These are phyloP conservation scores for Saccharomycopsis sp. DNA, from an alignment of 805 yeast species.

Conservation along the genomic window DNA sequence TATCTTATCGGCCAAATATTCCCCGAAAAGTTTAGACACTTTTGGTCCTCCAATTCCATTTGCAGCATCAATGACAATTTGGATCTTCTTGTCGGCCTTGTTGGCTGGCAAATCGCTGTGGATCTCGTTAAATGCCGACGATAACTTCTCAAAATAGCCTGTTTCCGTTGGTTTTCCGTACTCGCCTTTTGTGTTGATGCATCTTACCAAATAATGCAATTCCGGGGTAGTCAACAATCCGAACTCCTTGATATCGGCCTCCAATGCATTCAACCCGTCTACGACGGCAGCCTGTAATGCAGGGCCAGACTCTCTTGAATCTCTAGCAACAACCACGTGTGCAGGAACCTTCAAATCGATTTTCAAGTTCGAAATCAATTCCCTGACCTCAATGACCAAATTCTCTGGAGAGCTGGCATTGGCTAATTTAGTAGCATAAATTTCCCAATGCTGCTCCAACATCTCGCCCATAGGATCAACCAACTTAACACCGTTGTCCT, in stretches of 20 bases:
- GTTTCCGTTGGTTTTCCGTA: conserved; percentile 59
- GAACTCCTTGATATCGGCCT: conserved; percentile 44
- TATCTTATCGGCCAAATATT: conserved; percentile 36
- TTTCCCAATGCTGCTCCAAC: conserved; percentile 82
- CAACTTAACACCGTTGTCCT: conserved; percentile 88
- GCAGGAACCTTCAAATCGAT: conserved; percentile 42
- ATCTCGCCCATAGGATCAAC: conserved; percentile 91
- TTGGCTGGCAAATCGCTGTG: conserved; percentile 25
- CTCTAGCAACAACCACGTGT: conserved; percentile 67
- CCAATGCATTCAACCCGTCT: conserved; percentile 52
- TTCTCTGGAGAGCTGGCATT: conserved; percentile 49
- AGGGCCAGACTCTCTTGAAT: conserved; percentile 83
- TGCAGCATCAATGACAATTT: conserved; percentile 78
- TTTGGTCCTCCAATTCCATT: conserved; percentile 96
- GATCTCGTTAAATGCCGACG: conserved; percentile 45
- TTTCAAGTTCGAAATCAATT: conserved; percentile 34
- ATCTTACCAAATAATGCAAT: conserved; percentile 77
- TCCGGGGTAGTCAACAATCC: conserved; percentile 90
- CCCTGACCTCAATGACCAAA: conserved; percentile 34
- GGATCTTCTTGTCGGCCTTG: conserved; percentile 27
- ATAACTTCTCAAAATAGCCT: conserved; percentile 65
- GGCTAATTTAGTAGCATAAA: conserved; percentile 71
- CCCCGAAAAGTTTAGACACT: conserved; percentile 40
- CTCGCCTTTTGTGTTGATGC: conserved; percentile 50
- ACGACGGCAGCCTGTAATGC: conserved; percentile 49